Percentiles rank a stretch among this genome's conserved stretches.
Evolutionary conservation across 2,329 filamentous ascomycete genomes (phyloP).

Genomic region (Stachybotrys echinatus): DNA sequence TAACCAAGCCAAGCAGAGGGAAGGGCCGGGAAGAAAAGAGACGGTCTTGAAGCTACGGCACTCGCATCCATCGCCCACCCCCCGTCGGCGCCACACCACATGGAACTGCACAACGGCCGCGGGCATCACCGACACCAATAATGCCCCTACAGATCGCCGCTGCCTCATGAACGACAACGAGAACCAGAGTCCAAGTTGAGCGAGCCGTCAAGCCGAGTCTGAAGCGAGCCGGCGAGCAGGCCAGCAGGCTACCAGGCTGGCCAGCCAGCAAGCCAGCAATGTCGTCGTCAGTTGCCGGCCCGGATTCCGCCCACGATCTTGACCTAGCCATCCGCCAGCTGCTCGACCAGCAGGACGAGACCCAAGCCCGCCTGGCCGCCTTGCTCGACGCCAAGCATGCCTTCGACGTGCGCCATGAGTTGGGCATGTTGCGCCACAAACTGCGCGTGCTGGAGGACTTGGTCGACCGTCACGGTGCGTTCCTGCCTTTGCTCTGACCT

Average conservation of each 20-base stretch:
- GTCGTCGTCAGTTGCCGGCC: constrained; percentile 1
- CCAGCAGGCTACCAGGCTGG: neutral
- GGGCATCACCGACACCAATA: neutral
- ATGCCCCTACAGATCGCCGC: neutral
- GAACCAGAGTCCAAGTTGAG: neutral
- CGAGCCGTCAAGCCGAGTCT: neutral
- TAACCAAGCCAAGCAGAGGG: too few relatives aligned
- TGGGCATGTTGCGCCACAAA: constrained; percentile 52
- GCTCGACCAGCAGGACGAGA: constrained; percentile 48
- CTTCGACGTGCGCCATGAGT: constrained; percentile 42
- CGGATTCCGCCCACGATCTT: constrained; percentile 13
- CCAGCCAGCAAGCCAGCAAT: neutral
- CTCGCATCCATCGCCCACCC: neutral
- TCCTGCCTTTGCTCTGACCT: constrained; percentile 7
- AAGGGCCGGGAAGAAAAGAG: neutral
- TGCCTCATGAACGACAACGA: neutral
- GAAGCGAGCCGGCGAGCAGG: constrained; percentile 11
- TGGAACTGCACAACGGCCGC: neutral
- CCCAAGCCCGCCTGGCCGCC: constrained; percentile 43
- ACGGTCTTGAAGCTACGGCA: neutral
- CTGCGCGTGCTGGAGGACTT: constrained; percentile 42
- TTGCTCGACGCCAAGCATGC: constrained; percentile 43
- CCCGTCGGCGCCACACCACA: neutral
- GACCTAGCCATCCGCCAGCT: constrained; percentile 29
- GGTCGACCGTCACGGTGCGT: constrained; percentile 43